Evolutionary conservation across 2,329 filamentous ascomycete species (phyloP).

Genomic region (Fusarium sublunatum): DNA sequence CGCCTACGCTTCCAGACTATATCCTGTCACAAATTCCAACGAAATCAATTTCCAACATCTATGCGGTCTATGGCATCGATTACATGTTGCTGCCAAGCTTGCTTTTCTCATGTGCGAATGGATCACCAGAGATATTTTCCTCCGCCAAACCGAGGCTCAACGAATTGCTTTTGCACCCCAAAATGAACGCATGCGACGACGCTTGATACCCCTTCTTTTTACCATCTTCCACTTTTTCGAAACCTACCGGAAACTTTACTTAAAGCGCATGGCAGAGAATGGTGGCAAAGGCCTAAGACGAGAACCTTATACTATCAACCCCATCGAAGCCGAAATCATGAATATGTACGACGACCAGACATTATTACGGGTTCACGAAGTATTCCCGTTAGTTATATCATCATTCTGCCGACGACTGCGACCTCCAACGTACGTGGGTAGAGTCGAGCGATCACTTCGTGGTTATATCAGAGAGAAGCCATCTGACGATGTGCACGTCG

Average conservation of each 20-base stretch:
- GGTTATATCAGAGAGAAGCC: slow-evolving; percentile 73
- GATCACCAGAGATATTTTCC: slow-evolving; percentile 73
- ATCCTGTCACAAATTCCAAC: slow-evolving; percentile 62
- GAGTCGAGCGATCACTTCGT: slow-evolving; percentile 70
- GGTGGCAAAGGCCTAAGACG: slow-evolving; percentile 62
- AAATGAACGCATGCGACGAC: slow-evolving; percentile 71
- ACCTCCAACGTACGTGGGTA: slow-evolving; percentile 72
- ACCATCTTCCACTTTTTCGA: slow-evolving; percentile 77
- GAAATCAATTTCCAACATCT: slow-evolving; percentile 69
- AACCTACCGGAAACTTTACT: slow-evolving; percentile 68
- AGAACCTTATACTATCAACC: slow-evolving; percentile 69
- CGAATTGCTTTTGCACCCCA: slow-evolving; percentile 69
- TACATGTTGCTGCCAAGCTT: slow-evolving; percentile 73
- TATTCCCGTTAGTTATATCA: slow-evolving; percentile 72
- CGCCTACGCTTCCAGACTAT: slow-evolving; percentile 69
- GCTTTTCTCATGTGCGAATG: slow-evolving; percentile 71
- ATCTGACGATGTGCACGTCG: slow-evolving; percentile 70
- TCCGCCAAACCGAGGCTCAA: slow-evolving; percentile 66
- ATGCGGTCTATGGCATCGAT: slow-evolving; percentile 72
- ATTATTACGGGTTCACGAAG: slow-evolving; percentile 70
- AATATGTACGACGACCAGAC: slow-evolving; percentile 73
- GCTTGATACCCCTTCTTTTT: slow-evolving; percentile 72
- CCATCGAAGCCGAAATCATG: slow-evolving; percentile 71
- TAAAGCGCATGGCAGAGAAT: slow-evolving; percentile 66
- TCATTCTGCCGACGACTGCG: slow-evolving; percentile 72